phyloP scores from a whole-genome alignment of 2,329 filamentous ascomycete species.

The Elsinoe perseae region DNA sequence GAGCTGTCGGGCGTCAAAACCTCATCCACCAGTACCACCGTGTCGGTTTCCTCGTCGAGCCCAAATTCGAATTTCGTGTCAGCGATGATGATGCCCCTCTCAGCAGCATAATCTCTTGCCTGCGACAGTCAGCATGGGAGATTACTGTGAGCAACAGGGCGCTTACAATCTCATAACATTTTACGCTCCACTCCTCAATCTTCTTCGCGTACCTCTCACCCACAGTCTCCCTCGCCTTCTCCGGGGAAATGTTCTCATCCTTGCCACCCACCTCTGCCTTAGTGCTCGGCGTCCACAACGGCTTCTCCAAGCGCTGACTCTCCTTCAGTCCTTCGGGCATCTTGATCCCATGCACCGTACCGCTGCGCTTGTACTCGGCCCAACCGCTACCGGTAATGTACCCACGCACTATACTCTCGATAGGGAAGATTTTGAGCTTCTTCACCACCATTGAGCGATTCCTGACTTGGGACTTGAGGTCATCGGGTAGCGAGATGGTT shows the following conservation, averaged over 20 bases:
- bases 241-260: constrained; percentile 77
- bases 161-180: constrained; percentile 52
- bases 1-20: constrained; percentile 70
- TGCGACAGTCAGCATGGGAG: constrained; percentile 20
- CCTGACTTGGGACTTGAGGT: constrained; percentile 33
- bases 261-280: constrained; percentile 74
- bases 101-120: constrained; percentile 56
- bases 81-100: constrained; percentile 66
- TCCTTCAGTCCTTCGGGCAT: constrained; percentile 61
- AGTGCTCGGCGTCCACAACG: constrained; percentile 74
- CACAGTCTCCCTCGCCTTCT: constrained; percentile 54
- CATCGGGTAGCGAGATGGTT: constrained; percentile 42
- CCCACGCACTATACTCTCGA: constrained; percentile 80
- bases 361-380: constrained; percentile 64
- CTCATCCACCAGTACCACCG: constrained; percentile 73
- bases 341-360: constrained; percentile 72
- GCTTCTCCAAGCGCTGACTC: constrained; percentile 59
- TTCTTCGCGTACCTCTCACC: constrained; percentile 56
- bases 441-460: constrained; percentile 71
- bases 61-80: constrained; percentile 75
- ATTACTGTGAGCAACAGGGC: not conserved
- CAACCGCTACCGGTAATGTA: constrained; percentile 84
- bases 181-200: constrained; percentile 58
- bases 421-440: constrained; percentile 64
- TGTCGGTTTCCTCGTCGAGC: constrained; percentile 50